A percentile compares a stretch with the other conserved stretches of the same genome.
Conservation (phyloP, 306 rosid genomes). For the Glycine soja region DNA sequence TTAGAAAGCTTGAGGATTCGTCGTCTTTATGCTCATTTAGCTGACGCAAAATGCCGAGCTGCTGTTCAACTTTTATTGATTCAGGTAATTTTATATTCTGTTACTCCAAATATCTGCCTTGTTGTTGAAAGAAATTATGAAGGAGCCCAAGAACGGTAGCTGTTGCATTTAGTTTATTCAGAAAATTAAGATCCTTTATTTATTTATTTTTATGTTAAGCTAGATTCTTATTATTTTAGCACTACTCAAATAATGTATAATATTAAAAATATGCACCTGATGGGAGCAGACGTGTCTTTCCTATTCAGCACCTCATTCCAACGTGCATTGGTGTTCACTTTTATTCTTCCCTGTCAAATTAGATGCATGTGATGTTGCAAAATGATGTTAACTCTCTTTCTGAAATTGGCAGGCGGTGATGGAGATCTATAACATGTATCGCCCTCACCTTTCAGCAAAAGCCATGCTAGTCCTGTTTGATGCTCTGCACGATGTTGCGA, state of each 20-base stretch:
- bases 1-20: slow-evolving; percentile 55
- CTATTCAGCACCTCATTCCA: slow-evolving; percentile 24
- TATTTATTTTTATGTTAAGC: not conserved
- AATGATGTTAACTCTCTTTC: slow-evolving; percentile 39
- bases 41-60: slow-evolving; percentile 90
- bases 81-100: slow-evolving; percentile 69
- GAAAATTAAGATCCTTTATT: slow-evolving; percentile 21
- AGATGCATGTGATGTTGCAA: slow-evolving; percentile 27
- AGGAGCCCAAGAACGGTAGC: slow-evolving; percentile 13
- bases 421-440: slow-evolving; percentile 88
- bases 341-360: slow-evolving; percentile 27
- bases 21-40: slow-evolving; percentile 64
- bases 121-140: slow-evolving; percentile 3
- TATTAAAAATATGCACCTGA: not conserved
- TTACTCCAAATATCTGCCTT: slow-evolving; percentile 10
- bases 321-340: slow-evolving; percentile 3
- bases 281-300: slow-evolving; percentile 11
- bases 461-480: slow-evolving; percentile 70
- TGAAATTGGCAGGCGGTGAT: slow-evolving; percentile 82
- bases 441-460: slow-evolving; percentile 71
- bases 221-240: slow-evolving; percentile 26
- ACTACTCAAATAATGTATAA: slow-evolving; percentile 17
- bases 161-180: slow-evolving; percentile 15
- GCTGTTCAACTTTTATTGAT: slow-evolving; percentile 95
- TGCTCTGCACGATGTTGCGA: slow-evolving; percentile 78